Percentiles rank a stretch among this genome's conserved stretches.
Evolutionary conservation across 306 rosid genomes (phyloP).

Genomic region (Vigna hirtella): DNA sequence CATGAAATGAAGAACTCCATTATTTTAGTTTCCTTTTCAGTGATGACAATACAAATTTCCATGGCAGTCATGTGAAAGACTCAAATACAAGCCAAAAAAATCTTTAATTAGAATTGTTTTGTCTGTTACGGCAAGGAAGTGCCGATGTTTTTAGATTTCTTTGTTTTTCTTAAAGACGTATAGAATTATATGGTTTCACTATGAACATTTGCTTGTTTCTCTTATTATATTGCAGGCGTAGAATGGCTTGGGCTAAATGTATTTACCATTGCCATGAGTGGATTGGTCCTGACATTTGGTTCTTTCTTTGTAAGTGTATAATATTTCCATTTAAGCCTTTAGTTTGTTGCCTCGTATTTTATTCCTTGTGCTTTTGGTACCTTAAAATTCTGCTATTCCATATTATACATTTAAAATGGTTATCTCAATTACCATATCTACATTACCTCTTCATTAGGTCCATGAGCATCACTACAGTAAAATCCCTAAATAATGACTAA

Average conservation of each 20-base stretch:
- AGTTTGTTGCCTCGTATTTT: background rate
- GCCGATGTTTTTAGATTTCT: background rate
- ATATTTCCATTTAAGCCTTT: background rate
- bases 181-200: conserved; percentile 19
- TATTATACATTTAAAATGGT: background rate
- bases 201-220: conserved; percentile 17
- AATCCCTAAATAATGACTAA: too few species aligned
- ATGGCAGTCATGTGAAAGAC: conserved; percentile 1
- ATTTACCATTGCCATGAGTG: conserved; percentile 51
- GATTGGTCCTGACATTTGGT: conserved; percentile 60
- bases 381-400: background rate
- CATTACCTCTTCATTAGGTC: conserved; percentile 22
- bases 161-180: background rate
- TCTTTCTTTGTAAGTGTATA: conserved; percentile 77
- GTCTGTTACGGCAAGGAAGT: background rate
- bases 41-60: background rate
- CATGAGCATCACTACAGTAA: background rate
- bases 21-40: conserved; percentile 18
- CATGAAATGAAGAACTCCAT: background rate
- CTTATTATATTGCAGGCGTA: conserved; percentile 59
- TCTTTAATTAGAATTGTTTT: conserved; percentile 11
- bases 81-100: background rate
- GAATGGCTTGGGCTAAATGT: conserved; percentile 76
- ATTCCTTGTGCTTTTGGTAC: conserved; percentile 18
- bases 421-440: background rate